Conservation (phyloP, 106 monocot genomes). For the Ottelia alismoides region DNA sequence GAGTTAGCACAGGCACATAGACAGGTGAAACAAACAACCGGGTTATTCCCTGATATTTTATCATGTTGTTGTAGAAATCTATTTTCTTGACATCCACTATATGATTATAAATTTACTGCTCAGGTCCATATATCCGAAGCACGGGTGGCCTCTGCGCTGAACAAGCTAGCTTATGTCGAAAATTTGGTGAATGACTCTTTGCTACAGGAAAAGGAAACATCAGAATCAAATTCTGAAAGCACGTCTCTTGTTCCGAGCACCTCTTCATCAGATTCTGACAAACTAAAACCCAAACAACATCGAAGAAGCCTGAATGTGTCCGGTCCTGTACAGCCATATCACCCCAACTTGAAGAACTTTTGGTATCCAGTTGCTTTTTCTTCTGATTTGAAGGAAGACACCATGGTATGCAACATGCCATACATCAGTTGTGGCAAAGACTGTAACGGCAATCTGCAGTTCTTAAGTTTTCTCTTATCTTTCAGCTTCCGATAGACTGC, state of each 20-base stretch:
- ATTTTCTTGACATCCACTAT: no score
- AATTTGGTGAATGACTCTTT: constrained; percentile 58
- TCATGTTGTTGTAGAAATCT: no score
- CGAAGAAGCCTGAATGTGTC: constrained; percentile 61
- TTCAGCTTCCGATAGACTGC: constrained; percentile 82
- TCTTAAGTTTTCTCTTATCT: no score
- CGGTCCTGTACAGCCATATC: constrained; percentile 65
- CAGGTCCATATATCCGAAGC: constrained; percentile 96
- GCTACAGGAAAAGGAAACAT: constrained; percentile 39
- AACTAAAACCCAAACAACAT: constrained; percentile 10
- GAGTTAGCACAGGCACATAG: constrained; percentile 66
- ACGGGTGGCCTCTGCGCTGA: constrained; percentile 58
- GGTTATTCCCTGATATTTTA: no score
- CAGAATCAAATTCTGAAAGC: constrained; percentile 28
- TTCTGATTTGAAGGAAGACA: constrained; percentile 59
- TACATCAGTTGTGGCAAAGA: no score
- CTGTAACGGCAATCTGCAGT: no score
- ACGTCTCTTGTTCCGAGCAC: constrained; percentile 30
- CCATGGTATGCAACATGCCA: constrained; percentile 51
- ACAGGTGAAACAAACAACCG: no score
- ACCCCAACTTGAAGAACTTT: constrained; percentile 64
- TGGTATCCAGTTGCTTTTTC: constrained; percentile 90
- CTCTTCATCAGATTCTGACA: constrained; percentile 23
- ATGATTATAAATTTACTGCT: no score
- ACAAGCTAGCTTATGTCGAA: constrained; percentile 81